Conservation (phyloP, 2,329 filamentous ascomycete species). For the Chaetothyriales sp. region DNA sequence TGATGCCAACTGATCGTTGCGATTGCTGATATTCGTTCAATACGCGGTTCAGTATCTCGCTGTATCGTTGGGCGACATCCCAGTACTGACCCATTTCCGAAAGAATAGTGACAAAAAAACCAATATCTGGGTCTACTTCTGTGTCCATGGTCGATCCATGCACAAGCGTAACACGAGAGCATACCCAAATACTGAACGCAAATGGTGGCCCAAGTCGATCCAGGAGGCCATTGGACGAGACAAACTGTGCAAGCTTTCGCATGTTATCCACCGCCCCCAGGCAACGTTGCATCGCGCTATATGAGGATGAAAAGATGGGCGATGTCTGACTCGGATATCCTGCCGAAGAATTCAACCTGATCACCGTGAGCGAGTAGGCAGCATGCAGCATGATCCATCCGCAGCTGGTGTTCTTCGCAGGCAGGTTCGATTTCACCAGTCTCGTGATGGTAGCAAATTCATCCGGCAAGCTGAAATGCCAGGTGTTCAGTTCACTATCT, state of each 20-base stretch:
- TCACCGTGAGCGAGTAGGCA: constrained; percentile 80
- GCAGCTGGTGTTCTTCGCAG: constrained; percentile 58
- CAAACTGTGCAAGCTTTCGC: constrained; percentile 62
- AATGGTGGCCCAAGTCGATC: constrained; percentile 77
- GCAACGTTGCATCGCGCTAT: constrained; percentile 70
- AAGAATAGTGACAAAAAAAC: constrained; percentile 69
- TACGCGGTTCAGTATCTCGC: constrained; percentile 63
- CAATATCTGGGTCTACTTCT: constrained; percentile 64
- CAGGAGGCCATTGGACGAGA: constrained; percentile 60
- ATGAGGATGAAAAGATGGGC: constrained; percentile 78
- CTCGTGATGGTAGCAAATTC: constrained; percentile 78
- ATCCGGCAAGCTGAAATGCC: constrained; percentile 69
- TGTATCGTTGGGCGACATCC: constrained; percentile 75
- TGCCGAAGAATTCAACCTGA: constrained; percentile 79
- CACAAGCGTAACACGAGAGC: constrained; percentile 71
- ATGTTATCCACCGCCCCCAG: constrained; percentile 73
- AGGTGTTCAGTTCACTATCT: constrained; percentile 62
- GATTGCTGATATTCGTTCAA: constrained; percentile 75
- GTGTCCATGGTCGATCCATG: constrained; percentile 83
- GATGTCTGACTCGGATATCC: constrained; percentile 84
- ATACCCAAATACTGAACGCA: constrained; percentile 86
- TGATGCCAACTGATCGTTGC: constrained; percentile 44
- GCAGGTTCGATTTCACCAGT: constrained; percentile 52
- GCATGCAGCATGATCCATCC: constrained; percentile 86
- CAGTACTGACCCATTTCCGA: constrained; percentile 69